A percentile compares a stretch with the other conserved stretches of the same genome.
Evolutionary conservation across 495 filamentous ascomycete genomes (phyloP).

Genomic region (Evernia prunastri): DNA sequence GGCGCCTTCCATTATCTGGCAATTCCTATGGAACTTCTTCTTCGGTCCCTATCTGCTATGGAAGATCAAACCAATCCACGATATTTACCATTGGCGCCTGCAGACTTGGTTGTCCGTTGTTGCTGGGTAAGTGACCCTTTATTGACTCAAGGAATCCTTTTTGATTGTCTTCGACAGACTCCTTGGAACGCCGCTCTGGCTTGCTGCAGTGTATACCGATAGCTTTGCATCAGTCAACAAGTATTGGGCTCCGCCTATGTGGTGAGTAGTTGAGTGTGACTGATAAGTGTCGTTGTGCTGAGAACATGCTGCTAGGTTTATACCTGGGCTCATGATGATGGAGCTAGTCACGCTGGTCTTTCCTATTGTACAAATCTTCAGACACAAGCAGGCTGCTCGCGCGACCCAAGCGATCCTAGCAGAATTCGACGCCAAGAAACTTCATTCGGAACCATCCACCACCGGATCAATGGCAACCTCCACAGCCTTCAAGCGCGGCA

Average conservation of each 20-base stretch:
- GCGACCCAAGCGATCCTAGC: constrained; percentile 36
- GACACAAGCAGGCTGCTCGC: constrained; percentile 5
- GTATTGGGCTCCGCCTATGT: constrained; percentile 50
- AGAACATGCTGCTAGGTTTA: constrained; percentile 38
- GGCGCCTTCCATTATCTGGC: constrained; percentile 57
- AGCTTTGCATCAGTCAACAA: constrained; percentile 48
- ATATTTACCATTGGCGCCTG: constrained; percentile 61
- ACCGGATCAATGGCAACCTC: constrained; percentile 27
- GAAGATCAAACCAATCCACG: constrained; percentile 47
- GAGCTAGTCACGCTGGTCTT: constrained; percentile 50
- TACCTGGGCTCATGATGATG: constrained; percentile 47
- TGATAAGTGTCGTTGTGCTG: not conserved
- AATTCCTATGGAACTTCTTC: constrained; percentile 58
- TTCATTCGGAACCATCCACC: constrained; percentile 21
- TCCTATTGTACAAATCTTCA: constrained; percentile 50
- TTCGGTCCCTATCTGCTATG: constrained; percentile 44
- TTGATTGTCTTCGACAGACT: constrained; percentile 38
- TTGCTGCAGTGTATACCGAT: constrained; percentile 53
- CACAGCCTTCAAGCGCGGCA: constrained; percentile 29
- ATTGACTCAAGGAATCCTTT: not conserved
- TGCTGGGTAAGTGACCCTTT: constrained; percentile 37
- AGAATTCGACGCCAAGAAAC: constrained; percentile 32
- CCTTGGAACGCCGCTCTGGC: constrained; percentile 60
- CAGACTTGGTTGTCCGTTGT: constrained; percentile 58
- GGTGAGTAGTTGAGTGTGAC: constrained; percentile 37